Evolutionary conservation across 192 early-diverging fungal species (phyloP).

Genomic region (Backusella parvicylindrica): DNA sequence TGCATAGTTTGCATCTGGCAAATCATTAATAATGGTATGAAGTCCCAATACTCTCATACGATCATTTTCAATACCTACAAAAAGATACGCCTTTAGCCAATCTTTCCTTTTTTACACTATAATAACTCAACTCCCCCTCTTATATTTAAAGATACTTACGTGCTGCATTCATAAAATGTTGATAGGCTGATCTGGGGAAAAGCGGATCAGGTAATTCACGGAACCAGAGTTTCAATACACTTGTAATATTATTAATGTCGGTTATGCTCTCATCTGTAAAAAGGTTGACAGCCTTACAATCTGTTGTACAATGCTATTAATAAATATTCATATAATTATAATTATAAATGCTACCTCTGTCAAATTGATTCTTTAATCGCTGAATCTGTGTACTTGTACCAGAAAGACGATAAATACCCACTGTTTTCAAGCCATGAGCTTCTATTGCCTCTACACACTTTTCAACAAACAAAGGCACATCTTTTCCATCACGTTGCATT

Average conservation of each 20-base stretch:
- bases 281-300: slow-evolving; percentile 64
- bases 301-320: slow-evolving; percentile 24
- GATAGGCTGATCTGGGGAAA: slow-evolving; percentile 65
- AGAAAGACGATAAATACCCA: slow-evolving; percentile 89
- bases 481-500: slow-evolving; percentile 66
- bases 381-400: slow-evolving; percentile 76
- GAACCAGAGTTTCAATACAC: slow-evolving; percentile 92
- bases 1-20: slow-evolving; percentile 80
- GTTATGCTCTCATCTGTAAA: slow-evolving; percentile 49
- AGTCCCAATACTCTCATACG: slow-evolving; percentile 56
- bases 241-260: slow-evolving; percentile 83
- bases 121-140: neutral
- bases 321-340: neutral
- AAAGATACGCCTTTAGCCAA: neutral
- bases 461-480: slow-evolving; percentile 73
- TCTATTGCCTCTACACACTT: slow-evolving; percentile 87
- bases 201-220: slow-evolving; percentile 91
- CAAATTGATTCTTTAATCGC: slow-evolving; percentile 67
- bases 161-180: slow-evolving; percentile 67
- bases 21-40: slow-evolving; percentile 69
- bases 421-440: slow-evolving; percentile 59
- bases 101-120: neutral
- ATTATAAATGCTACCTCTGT: slow-evolving; percentile 53
- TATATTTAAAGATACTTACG: slow-evolving; percentile 38
- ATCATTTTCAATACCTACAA: slow-evolving; percentile 62